phyloP scores from a whole-genome alignment of 371 early-diverging fungal species.

The Mortierella sp. region DNA sequence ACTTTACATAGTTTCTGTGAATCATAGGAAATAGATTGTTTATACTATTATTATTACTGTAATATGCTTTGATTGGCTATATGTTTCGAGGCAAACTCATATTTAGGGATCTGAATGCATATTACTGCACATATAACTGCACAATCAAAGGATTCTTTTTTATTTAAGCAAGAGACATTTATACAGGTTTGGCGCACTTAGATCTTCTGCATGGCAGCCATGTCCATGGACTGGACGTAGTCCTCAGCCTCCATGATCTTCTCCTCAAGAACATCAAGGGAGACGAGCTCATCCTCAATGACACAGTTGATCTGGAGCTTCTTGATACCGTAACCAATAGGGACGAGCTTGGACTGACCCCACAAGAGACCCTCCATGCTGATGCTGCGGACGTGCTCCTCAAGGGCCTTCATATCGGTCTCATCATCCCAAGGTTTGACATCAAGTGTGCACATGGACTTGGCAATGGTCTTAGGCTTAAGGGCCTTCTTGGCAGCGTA shows the following conservation, averaged over 20 bases:
- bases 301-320: constrained; percentile 96
- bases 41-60: no score
- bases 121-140: not conserved
- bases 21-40: no score
- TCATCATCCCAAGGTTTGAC: constrained; percentile 99
- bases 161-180: constrained; percentile 10
- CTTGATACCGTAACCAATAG: constrained; percentile 95
- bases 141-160: constrained; percentile 7
- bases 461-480: constrained; percentile 93
- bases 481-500: constrained; percentile 94
- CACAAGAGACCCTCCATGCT: constrained; percentile 92
- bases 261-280: constrained; percentile 86
- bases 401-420: constrained; percentile 87
- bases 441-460: constrained; percentile 93
- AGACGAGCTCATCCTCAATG: constrained; percentile 93
- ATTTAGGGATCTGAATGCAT: no score
- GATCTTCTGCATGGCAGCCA: constrained; percentile 94
- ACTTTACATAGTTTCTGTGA: not conserved
- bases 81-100: no score
- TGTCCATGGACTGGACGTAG: constrained; percentile 93
- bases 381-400: constrained; percentile 79
- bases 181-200: constrained; percentile 63
- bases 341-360: constrained; percentile 83
- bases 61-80: no score
- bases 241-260: constrained; percentile 85